Percentiles rank a stretch among this genome's conserved stretches.
These are phyloP conservation scores for Kazachstania bromeliacearum DNA, from an alignment of 805 yeast species.

Conservation along the genomic window DNA sequence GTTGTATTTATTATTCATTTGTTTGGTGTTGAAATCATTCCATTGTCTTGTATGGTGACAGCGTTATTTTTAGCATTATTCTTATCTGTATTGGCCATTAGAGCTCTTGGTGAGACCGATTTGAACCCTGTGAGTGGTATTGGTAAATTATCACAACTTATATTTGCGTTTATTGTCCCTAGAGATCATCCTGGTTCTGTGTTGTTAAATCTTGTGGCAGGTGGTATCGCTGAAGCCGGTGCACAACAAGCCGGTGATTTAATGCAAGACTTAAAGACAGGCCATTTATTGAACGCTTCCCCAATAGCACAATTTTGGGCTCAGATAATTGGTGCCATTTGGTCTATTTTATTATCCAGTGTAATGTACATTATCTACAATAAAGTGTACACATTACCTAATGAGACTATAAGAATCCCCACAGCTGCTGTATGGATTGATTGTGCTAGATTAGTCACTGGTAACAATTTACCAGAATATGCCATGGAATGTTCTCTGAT, in stretches of 20 bases:
- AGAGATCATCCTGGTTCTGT: conserved; percentile 69
- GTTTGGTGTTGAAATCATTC: conserved; percentile 58
- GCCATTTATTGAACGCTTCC: conserved; percentile 83
- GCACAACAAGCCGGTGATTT: conserved; percentile 98
- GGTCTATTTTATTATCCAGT: conserved; percentile 73
- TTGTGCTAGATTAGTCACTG: conserved; percentile 86
- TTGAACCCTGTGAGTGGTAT: conserved; percentile 94
- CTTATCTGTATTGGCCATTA: conserved; percentile 75
- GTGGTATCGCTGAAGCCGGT: conserved; percentile 97
- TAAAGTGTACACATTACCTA: conserved; percentile 76
- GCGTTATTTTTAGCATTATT: conserved; percentile 71
- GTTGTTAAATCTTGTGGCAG: conserved; percentile 79
- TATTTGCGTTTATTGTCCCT: conserved; percentile 78
- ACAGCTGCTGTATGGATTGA: conserved; percentile 96
- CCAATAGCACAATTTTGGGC: conserved; percentile 89
- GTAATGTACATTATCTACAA: conserved; percentile 78
- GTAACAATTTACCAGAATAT: conserved; percentile 77
- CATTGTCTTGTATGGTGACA: conserved; percentile 54
- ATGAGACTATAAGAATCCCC: conserved; percentile 72
- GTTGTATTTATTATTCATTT: conserved; percentile 52
- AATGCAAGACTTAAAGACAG: conserved; percentile 95
- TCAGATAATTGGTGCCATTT: conserved; percentile 77
- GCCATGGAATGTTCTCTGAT: conserved; percentile 51
- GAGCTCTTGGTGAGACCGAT: conserved; percentile 96
- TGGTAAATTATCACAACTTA: conserved; percentile 83